A percentile compares a stretch with the other conserved stretches of the same genome.
These are phyloP conservation scores for Ganoderma resinaceum DNA, from an alignment of 1,284 basidiomycete species.

Conservation along the genomic window DNA sequence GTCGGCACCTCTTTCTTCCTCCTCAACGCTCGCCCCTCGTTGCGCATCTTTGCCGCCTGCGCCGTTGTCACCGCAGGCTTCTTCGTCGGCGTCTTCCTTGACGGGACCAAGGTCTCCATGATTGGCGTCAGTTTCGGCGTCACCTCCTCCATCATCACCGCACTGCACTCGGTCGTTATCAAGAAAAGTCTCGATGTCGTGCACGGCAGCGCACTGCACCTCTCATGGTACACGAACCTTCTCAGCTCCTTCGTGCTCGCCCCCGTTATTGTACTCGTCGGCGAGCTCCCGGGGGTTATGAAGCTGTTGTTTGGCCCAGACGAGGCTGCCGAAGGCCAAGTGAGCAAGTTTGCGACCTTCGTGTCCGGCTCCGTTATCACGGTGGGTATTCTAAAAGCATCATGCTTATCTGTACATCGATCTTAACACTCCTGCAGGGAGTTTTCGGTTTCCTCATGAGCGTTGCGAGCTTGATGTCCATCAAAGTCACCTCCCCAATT, in stretches of 20 bases:
- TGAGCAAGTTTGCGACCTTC: constrained; percentile 69
- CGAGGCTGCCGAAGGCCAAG: constrained; percentile 45
- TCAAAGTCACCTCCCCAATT: constrained; percentile 92
- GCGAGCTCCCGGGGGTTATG: constrained; percentile 70
- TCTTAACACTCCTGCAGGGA: constrained; percentile 54
- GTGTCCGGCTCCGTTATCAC: constrained; percentile 81
- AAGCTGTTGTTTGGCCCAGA: constrained; percentile 61
- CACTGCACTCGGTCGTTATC: constrained; percentile 86
- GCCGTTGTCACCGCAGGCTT: constrained; percentile 82
- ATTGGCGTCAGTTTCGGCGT: constrained; percentile 80
- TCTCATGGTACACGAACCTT: constrained; percentile 88
- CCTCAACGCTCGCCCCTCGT: constrained; percentile 75
- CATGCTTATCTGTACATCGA: not conserved
- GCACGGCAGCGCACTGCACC: constrained; percentile 76
- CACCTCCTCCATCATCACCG: constrained; percentile 78
- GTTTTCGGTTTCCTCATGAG: constrained; percentile 88
- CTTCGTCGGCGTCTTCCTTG: constrained; percentile 85
- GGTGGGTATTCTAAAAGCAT: constrained; percentile 44
- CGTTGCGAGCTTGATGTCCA: constrained; percentile 86
- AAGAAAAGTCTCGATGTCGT: constrained; percentile 81
- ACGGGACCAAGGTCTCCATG: constrained; percentile 64
- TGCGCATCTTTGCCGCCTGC: constrained; percentile 75
- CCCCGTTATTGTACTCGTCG: constrained; percentile 73
- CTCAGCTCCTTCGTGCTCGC: constrained; percentile 71
- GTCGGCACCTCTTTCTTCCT: constrained; percentile 79